Base-by-base conservation (phyloP, 2,329 filamentous ascomycete genomes). In the Aspergillus sp. region DNA sequence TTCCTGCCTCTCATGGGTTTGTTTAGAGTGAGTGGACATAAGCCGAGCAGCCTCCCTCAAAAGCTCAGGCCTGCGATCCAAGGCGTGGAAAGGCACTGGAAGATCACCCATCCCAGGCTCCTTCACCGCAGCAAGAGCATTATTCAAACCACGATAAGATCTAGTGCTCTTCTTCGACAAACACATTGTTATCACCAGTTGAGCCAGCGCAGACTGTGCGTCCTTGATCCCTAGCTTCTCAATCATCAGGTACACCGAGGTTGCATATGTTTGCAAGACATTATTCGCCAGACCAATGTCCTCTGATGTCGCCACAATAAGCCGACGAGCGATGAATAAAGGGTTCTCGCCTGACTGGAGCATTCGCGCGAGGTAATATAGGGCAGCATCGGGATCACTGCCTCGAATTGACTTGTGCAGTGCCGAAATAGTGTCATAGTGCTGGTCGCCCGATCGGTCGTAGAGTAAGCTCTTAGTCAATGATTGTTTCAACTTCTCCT, bases 341-440 rank as follows among this genome's bases (percentile, higher is more conserved):
- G 94, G 91, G 69, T 98, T 94, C 76, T 98, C 94, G 61, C 94
- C 94, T 0, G 91, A 95, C 70, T 96, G 90, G 5, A 99, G 86
- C 95, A 99, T 99, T 38, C 95, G 89, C 0, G 91, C 91, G 1
- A 99, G 86, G 75, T 98, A 99, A 79, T 98, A 99, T 1, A 99
- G 84, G 0, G 94, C 85, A 0, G 94, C 95, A 74, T 98, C 91
- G 0, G 94, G 77, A 70, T 97, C 89, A 57, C 87, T 90, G 45
- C 95, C 95, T 49, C 95, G 90, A 7, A 98, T 89, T 2, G 92
- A 92, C 72, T 99, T 99, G 83, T 98, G 95, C 69, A 98, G 95
- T 30, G 95, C 95, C 0, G 91, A 96, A 70, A 99, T 98, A 56
- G 91, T 95, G 73, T 99, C 94, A 79, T 98, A 99, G 78, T 98